Evolutionary conservation across 73 alveolate species (phyloP), one percentile per base, ranked within the genome.

Genomic region (Uronychia binucleata): DNA sequence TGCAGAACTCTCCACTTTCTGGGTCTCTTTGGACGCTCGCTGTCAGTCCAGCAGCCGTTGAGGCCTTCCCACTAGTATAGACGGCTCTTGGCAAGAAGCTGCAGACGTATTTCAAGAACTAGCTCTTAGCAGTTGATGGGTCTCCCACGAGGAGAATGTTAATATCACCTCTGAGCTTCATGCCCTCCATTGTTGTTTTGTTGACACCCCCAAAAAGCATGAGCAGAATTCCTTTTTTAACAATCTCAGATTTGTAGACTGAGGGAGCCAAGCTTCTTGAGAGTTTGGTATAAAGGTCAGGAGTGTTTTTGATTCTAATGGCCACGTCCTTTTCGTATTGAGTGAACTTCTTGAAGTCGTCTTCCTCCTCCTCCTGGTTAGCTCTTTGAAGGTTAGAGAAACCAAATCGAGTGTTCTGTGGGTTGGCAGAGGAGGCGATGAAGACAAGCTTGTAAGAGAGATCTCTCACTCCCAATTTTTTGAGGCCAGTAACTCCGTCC

Each of bases 61-160:
- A 97, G 19, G 99, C 99, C 89, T 98, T 98, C 26, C 99, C 99
- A 30, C 98, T 91, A n/a, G 99, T 97, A 78, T 98, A 98, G 60
- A 98, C 97, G 13, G 99, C 90, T 31, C 98, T 78, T 46, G 99
- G 99, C 32, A 97, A 88, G 81, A 98, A 91, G 32, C 94, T 90
- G 86, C 97, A 86, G 28, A 97, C 98, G 91, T 98, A 98, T 90
- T 98, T 98, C 80, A 98, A 86, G 94, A 98, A 96, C 91, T 98
- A 98, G 31, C 98, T 90, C 90, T 98, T 98, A 28, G 99, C 99
- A 30, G 99, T 98, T 0, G 99, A 94, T 0, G 99, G 99, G 85
- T 98, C 99, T 8, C 99, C 99, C 8, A 98, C 99, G 81, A 98
- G 79, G 83, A 99, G 98, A 75, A 97, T 91, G 84, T 98, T 98